These are phyloP conservation scores for Paramyrothecium roridum DNA, from an alignment of 2,329 filamentous ascomycete species.

Conservation along the genomic window DNA sequence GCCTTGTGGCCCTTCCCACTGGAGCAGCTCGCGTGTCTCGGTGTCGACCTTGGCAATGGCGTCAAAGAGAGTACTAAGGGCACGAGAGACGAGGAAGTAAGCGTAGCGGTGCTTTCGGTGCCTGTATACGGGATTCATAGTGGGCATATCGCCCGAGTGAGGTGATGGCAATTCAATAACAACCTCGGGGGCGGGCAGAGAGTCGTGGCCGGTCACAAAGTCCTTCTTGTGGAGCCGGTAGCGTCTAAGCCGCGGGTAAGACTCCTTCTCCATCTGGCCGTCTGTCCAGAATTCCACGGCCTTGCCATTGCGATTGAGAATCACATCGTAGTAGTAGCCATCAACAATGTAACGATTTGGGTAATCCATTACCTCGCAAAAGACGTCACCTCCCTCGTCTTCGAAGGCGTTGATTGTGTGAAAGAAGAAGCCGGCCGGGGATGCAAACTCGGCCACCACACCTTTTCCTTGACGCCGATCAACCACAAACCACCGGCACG, in stretches of 20 bases:
- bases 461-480: conserved; percentile 62
- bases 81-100: conserved; percentile 55
- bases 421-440: conserved; percentile 71
- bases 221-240: conserved; percentile 37
- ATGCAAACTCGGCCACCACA: conserved; percentile 66
- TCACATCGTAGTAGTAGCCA: conserved; percentile 66
- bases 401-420: conserved; percentile 79
- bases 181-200: conserved; percentile 22
- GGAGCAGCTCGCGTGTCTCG: conserved; percentile 42
- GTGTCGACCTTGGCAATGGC: conserved; percentile 66
- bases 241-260: conserved; percentile 36
- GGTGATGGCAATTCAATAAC: conserved; percentile 46
- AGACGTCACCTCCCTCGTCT: conserved; percentile 49
- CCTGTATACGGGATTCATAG: conserved; percentile 56
- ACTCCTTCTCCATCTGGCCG: conserved; percentile 31
- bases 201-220: conserved; percentile 4
- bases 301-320: conserved; percentile 51
- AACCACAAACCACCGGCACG: conserved; percentile 70
- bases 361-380: conserved; percentile 65
- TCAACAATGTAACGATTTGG: conserved; percentile 63
- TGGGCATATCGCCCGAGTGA: conserved; percentile 61
- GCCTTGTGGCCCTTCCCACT: conserved; percentile 55
- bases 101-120: conserved; percentile 56
- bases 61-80: conserved; percentile 59
- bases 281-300: conserved; percentile 39